Evolutionary conservation across 768 basidiomycete species (phyloP).

Genomic region (Podaxis pistillaris): DNA sequence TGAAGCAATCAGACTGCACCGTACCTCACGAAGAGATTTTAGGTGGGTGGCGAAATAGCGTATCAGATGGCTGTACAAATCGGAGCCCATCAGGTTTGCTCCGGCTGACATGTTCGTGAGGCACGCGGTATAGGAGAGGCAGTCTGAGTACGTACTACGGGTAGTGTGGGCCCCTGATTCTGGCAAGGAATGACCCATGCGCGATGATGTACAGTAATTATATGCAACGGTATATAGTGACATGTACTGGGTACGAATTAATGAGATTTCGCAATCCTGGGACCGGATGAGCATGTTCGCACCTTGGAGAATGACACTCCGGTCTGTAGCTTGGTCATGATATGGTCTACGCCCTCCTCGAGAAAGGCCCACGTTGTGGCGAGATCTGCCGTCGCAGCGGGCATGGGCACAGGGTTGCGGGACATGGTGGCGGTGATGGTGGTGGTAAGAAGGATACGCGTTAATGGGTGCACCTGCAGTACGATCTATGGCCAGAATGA

Average conservation of each 20-base stretch:
- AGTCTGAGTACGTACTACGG: constrained; percentile 52
- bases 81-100: constrained; percentile 95
- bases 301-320: constrained; percentile 83
- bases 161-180: constrained; percentile 32
- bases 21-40: constrained; percentile 54
- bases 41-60: constrained; percentile 88
- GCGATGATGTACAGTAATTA: constrained; percentile 93
- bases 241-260: constrained; percentile 59
- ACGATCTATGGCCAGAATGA: constrained; percentile 15
- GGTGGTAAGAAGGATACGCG: constrained; percentile 20
- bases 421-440: constrained; percentile 32
- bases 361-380: constrained; percentile 87
- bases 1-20: constrained; percentile 13
- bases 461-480: constrained; percentile 1
- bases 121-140: not conserved
- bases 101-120: constrained; percentile 57
- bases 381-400: constrained; percentile 67
- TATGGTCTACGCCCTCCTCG: constrained; percentile 86
- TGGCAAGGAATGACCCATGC: constrained; percentile 13
- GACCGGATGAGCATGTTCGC: constrained; percentile 24
- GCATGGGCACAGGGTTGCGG: constrained; percentile 48
- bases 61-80: constrained; percentile 94
- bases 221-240: constrained; percentile 91
- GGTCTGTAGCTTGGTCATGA: constrained; percentile 88
- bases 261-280: constrained; percentile 1